These are phyloP conservation scores for Termitomyces sp. DNA, from an alignment of 768 basidiomycete species.

Conservation along the genomic window DNA sequence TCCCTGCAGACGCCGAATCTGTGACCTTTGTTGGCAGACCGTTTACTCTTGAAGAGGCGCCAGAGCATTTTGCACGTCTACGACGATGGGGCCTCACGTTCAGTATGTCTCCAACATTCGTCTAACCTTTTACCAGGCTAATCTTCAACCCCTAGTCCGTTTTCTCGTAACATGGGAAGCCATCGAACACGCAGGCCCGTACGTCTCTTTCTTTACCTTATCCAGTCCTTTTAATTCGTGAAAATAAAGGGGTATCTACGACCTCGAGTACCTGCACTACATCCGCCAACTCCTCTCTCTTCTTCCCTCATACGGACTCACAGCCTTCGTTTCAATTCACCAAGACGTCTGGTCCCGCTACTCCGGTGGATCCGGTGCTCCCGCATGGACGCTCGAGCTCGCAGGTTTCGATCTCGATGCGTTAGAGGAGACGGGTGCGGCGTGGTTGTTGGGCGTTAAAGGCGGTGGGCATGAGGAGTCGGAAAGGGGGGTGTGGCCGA, in stretches of 20 bases:
- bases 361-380: slow-evolving; percentile 92
- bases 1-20: slow-evolving; percentile 59
- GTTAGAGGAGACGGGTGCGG: slow-evolving; percentile 81
- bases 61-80: slow-evolving; percentile 76
- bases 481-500: slow-evolving; percentile 88
- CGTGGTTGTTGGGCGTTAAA: slow-evolving; percentile 81
- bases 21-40: slow-evolving; percentile 90
- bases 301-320: slow-evolving; percentile 70
- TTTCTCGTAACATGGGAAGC: slow-evolving; percentile 98
- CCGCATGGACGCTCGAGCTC: slow-evolving; percentile 89
- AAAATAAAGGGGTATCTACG: slow-evolving; percentile 70
- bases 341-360: slow-evolving; percentile 98
- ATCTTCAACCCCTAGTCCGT: slow-evolving; percentile 51
- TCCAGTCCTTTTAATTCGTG: neutral
- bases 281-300: slow-evolving; percentile 66
- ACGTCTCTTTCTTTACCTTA: slow-evolving; percentile 32
- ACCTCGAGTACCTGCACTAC: slow-evolving; percentile 80
- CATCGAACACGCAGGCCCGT: slow-evolving; percentile 92
- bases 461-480: slow-evolving; percentile 73
- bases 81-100: slow-evolving; percentile 88
- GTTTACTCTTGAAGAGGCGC: slow-evolving; percentile 88
- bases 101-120: slow-evolving; percentile 45
- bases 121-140: neutral
- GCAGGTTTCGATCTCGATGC: slow-evolving; percentile 83
- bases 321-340: slow-evolving; percentile 79